These are phyloP conservation scores for Coemansia reversa DNA, from an alignment of 192 early-diverging fungal genomes.

Conservation along the genomic window DNA sequence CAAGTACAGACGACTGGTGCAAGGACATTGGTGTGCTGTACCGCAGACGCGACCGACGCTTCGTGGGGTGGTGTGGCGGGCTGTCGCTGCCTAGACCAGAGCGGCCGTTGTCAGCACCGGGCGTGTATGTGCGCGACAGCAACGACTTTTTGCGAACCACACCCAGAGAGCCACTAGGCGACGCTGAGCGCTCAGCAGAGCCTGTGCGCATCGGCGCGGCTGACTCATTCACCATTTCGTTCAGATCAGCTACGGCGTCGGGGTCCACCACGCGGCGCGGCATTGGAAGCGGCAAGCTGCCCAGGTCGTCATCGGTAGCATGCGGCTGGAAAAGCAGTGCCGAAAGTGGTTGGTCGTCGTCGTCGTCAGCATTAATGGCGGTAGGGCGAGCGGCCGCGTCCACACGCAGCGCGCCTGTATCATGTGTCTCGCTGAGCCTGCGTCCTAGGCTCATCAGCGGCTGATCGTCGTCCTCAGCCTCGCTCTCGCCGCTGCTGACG, in stretches of 20 bases:
- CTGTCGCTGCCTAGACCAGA: too few relatives aligned
- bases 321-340: conserved; percentile 29
- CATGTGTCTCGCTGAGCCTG: conserved; percentile 12
- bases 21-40: conserved; percentile 11
- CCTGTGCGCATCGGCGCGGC: conserved; percentile 26
- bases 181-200: conserved; percentile 27
- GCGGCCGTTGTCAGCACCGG: neutral
- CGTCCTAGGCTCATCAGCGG: conserved; percentile 26
- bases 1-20: neutral
- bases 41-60: conserved; percentile 7
- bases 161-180: conserved; percentile 19
- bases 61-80: neutral
- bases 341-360: conserved; percentile 49
- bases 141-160: conserved; percentile 41
- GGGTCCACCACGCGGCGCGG: conserved; percentile 41
- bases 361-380: conserved; percentile 5
- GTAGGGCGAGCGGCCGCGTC: neutral
- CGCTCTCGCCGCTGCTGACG: conserved; percentile 5
- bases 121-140: conserved; percentile 31
- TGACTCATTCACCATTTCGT: conserved; percentile 31
- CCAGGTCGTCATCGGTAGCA: conserved; percentile 26
- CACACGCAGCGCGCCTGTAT: conserved; percentile 16
- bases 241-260: conserved; percentile 30
- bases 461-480: conserved; percentile 40
- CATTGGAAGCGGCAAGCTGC: conserved; percentile 43